phyloP scores from a whole-genome alignment of 139 green algal species.

The Tetraselmis chui region DNA sequence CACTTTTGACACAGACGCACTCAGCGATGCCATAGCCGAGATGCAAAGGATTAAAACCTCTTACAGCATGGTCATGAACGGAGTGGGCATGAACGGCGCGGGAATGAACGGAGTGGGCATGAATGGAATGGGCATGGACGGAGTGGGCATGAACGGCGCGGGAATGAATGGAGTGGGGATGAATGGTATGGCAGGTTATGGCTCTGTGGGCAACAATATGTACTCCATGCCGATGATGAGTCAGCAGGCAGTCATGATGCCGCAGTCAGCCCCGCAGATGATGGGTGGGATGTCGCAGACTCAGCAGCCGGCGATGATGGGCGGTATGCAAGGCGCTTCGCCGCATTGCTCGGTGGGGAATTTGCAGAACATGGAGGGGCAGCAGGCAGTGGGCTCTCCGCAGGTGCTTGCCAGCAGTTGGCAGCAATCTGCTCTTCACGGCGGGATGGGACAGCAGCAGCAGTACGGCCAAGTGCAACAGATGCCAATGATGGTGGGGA shows the following conservation, averaged over 20 bases:
- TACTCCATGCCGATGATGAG: background rate
- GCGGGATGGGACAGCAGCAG: background rate
- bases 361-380: background rate
- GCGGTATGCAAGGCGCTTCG: background rate
- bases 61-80: background rate
- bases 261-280: background rate
- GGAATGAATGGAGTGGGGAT: background rate
- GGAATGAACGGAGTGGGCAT: background rate
- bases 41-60: constrained; percentile 25
- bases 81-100: background rate
- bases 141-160: background rate
- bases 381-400: too few species aligned
- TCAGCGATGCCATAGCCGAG: constrained; percentile 18
- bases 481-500: background rate
- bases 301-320: background rate
- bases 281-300: background rate
- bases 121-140: background rate
- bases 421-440: background rate
- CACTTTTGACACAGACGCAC: constrained; percentile 12
- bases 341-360: background rate
- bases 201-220: background rate
- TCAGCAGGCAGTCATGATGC: background rate
- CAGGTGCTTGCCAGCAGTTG: too few species aligned
- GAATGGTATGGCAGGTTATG: background rate
- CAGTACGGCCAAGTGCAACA: background rate